Base-by-base conservation (phyloP, 805 yeast species). In the Starmera quercuum region DNA sequence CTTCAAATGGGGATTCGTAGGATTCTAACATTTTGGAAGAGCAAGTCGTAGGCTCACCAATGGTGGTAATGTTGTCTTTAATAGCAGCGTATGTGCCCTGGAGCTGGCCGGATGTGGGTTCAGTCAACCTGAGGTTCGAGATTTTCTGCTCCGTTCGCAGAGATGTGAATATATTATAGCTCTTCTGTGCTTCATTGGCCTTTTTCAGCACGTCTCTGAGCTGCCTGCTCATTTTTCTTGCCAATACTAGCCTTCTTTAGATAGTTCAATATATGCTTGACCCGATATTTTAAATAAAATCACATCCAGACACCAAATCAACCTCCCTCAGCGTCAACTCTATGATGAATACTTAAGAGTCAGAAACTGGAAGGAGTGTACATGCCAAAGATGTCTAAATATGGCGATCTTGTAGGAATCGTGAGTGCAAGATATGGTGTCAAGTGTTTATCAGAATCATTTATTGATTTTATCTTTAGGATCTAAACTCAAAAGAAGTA, bases 61-160 rank as follows among this genome's bases (percentile, higher is more conserved):
- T 58, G 0, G 96, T 79, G 27, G 75, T 73, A 32, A 88, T 78
- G 52, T 86, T 87, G 58, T 90, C 97, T 49, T 92, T 94, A 17
- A 82, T 59, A 0, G 80, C 82, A 9, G 63, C 56, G 0, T 59
- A 49, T 3, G 53, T 46, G 13, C 27, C n/a, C 9, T 25, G 17
- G 17, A 25, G 15, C 13, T n/a, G n/a, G n/a, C n/a, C n/a, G n/a
- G n/a, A n/a, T n/a, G n/a, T n/a, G n/a, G n/a, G n/a, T n/a, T n/a
- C n/a, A n/a, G n/a, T n/a, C n/a, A n/a, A n/a, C n/a, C 24, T 23
- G 7, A 8, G 16, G 27, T 33, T 35, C 10, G 39, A 27, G 11
- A 34, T 13, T n/a, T 36, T 36, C 4, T 47, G 47, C 7, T 34
- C 30, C 9, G 49, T 31, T 29, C 66, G 47, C 6, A 67, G 37